Conservation (phyloP, 208 protist species). For the Histomonas meleagridis region DNA sequence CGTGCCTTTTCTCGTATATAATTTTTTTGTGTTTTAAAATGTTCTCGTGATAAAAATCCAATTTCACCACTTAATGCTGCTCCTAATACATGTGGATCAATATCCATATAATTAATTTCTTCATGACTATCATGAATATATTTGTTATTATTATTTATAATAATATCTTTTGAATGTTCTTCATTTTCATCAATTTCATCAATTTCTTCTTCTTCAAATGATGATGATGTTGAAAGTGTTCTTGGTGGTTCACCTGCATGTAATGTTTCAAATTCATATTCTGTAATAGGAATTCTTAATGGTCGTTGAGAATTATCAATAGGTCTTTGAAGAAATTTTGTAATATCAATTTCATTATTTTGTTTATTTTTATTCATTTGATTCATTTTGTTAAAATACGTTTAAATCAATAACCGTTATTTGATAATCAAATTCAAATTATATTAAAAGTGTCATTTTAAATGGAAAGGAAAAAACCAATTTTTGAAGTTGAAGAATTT, state of each 20-base stretch:
- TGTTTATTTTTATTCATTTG: too few relatives aligned
- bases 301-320: background rate
- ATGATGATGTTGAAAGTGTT: background rate
- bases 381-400: too few relatives aligned
- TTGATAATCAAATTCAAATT: too few relatives aligned
- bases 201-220: background rate
- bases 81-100: background rate
- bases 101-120: background rate
- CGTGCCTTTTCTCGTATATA: background rate
- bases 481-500: too few relatives aligned
- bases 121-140: background rate
- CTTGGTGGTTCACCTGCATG: background rate
- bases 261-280: background rate
- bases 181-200: background rate
- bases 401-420: too few relatives aligned
- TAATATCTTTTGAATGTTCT: background rate
- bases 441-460: too few relatives aligned
- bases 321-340: background rate
- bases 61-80: background rate
- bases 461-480: too few relatives aligned
- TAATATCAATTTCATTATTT: too few relatives aligned
- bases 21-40: background rate
- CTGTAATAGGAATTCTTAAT: background rate
- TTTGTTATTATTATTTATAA: too few relatives aligned
- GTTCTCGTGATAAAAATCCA: background rate